Percentiles rank a stretch among this genome's conserved stretches.
phyloP scores from a whole-genome alignment of 148 eudicot genomes.

The Dianthus caryophyllus region DNA sequence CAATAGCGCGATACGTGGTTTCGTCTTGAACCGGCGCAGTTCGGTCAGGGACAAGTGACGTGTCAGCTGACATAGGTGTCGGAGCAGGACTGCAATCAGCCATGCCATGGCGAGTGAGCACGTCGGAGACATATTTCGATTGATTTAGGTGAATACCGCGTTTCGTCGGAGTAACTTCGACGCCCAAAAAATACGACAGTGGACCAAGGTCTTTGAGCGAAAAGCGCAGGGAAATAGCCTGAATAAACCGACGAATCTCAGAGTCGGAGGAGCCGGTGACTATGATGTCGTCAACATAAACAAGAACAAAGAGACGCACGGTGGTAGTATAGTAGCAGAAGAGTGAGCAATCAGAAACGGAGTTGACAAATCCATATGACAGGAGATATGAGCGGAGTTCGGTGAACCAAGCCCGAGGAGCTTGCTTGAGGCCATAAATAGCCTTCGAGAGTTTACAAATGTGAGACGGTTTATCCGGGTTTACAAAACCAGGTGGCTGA shows the following conservation, averaged over 20 bases:
- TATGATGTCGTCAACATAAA: no score
- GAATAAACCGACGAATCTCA: not conserved
- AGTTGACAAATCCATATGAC: not conserved
- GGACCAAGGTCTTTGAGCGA: not conserved
- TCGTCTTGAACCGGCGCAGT: not conserved
- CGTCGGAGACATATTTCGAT: not conserved
- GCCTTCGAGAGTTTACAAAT: not conserved
- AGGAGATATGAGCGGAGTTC: not conserved
- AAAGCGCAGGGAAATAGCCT: not conserved
- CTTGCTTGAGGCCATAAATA: no score
- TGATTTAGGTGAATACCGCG: not conserved
- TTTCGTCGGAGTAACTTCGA: not conserved
- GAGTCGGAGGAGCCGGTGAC: not conserved
- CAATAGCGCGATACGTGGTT: not conserved
- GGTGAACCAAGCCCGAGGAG: no score
- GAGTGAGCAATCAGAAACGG: not conserved
- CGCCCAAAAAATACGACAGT: not conserved
- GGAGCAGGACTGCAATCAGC: not conserved
- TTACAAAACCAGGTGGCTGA: constrained; percentile 1
- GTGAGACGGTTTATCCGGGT: not conserved
- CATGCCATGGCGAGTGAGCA: not conserved
- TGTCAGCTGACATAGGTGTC: not conserved
- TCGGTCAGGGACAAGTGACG: not conserved
- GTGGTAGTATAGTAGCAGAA: not conserved
- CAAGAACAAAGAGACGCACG: not conserved